Evolutionary conservation across 2,329 filamentous ascomycete genomes (phyloP), one percentile per base, ranked within the genome.

Genomic region (Escovopsis weberi): DNA sequence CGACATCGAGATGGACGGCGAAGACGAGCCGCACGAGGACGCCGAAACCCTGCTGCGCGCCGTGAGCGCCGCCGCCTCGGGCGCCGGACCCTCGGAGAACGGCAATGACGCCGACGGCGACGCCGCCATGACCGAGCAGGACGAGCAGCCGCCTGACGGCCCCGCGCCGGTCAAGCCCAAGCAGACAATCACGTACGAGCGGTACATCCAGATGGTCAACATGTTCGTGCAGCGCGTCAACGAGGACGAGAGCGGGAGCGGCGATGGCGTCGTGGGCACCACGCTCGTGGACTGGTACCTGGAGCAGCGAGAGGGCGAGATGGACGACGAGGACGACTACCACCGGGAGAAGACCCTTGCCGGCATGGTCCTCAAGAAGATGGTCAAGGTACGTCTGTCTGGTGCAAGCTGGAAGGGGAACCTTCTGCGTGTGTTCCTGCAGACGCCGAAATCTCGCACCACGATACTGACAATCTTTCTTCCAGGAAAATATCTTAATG

Each of bases 161-260:
- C 7, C 38, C 38, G 18, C 47, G 62, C 62, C 54, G 2, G 47
- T 47, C 33, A 66, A 68, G 40, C 68, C 71, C 51, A 87, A 82
- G 65, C 91, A 85, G 42, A 91, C 87, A 55, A 89, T 98, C 57
- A 93, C 87, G 4, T 93, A 93, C 55, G 89, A 96, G 55, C 91
- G 94, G 62, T 98, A 94, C 63, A 84, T 89, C 59, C 74, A 76
- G 55, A 94, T 96, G 60, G 76, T 94, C 45, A 94, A 94, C 59
- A 64, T 85, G 55, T 70, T 98, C 38, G 84, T 95, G 28, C 76
- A 80, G 51, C 78, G 82, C 23, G 78, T 98, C 53, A 85, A 82
- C 52, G 82, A 89, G 43, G 86, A 94, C 54, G 87, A 96, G 62
- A 67, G 70, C 33, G 70, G 67, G 10, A 75, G 68, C 0, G 85